phyloP scores from a whole-genome alignment of 371 early-diverging fungal genomes.

The Blakeslea trispora region DNA sequence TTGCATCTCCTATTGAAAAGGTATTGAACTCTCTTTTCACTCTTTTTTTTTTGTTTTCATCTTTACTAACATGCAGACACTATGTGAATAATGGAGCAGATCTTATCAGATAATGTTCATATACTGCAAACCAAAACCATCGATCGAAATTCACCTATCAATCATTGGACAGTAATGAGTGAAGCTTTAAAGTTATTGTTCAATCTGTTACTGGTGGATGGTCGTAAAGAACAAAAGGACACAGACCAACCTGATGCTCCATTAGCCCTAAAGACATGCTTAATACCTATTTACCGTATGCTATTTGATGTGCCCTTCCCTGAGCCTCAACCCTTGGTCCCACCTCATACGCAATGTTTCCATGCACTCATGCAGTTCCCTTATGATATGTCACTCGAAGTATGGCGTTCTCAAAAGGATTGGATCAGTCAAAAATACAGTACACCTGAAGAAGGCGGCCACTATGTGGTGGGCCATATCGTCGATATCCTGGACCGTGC shows the following conservation, averaged over 20 bases:
- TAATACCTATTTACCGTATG: conserved; percentile 37
- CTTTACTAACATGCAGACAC: too few species aligned
- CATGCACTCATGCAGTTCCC: conserved; percentile 73
- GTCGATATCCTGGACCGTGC: conserved; percentile 30
- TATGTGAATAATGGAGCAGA: too few species aligned
- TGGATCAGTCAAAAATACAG: conserved; percentile 14
- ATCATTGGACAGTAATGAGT: conserved; percentile 48
- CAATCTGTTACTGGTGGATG: conserved; percentile 53
- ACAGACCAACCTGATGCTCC: conserved; percentile 14
- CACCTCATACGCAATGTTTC: conserved; percentile 78
- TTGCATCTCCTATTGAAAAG: conserved; percentile 40
- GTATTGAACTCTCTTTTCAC: too few species aligned
- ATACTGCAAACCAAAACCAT: too few species aligned
- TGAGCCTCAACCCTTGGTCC: conserved; percentile 59
- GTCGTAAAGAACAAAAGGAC: too few species aligned
- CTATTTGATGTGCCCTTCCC: conserved; percentile 46
- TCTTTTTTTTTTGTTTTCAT: too few species aligned
- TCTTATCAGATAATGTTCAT: too few species aligned
- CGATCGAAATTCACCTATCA: conserved; percentile 31
- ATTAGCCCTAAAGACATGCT: conserved; percentile 28
- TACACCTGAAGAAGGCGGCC: conserved; percentile 16
- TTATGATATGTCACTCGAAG: conserved; percentile 24
- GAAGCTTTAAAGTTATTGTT: conserved; percentile 65
- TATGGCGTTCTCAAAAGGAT: conserved; percentile 41
- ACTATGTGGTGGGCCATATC: conserved; percentile 15